These are phyloP conservation scores for Raffaelea deltoideospora DNA, from an alignment of 2,329 filamentous ascomycete species.

Conservation along the genomic window DNA sequence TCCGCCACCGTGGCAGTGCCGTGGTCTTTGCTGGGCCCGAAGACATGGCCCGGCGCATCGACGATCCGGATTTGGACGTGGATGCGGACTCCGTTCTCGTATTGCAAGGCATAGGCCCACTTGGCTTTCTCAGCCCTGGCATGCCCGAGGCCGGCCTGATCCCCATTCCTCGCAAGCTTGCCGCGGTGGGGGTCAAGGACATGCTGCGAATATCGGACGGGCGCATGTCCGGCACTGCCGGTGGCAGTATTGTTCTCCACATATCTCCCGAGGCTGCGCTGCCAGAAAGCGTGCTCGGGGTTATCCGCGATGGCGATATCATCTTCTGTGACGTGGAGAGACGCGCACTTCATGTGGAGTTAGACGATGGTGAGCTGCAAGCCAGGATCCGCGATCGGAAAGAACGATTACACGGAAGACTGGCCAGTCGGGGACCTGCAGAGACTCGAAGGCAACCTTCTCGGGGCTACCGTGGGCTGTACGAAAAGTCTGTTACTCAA, in stretches of 20 bases:
- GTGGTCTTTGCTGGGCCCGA: slow-evolving; percentile 62
- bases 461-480: no score
- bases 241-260: slow-evolving; percentile 83
- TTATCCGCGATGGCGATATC: slow-evolving; percentile 61
- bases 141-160: slow-evolving; percentile 72
- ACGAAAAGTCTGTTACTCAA: no score
- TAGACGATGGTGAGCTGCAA: slow-evolving; percentile 63
- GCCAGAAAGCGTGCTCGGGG: slow-evolving; percentile 61
- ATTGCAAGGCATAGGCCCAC: slow-evolving; percentile 72
- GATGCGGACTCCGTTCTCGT: slow-evolving; percentile 49
- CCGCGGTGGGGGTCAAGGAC: neutral
- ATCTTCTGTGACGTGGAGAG: slow-evolving; percentile 65
- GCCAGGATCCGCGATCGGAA: no score
- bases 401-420: no score
- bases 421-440: no score
- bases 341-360: slow-evolving; percentile 40
- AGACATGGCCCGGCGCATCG: slow-evolving; percentile 53
- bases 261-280: slow-evolving; percentile 70
- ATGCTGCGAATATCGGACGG: slow-evolving; percentile 61
- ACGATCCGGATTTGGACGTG: slow-evolving; percentile 46
- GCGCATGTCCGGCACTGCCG: slow-evolving; percentile 70
- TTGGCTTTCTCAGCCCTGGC: slow-evolving; percentile 49
- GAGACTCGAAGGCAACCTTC: no score
- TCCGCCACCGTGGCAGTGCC: slow-evolving; percentile 29
- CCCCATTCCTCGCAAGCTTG: slow-evolving; percentile 31